These are phyloP conservation scores for Annulohypoxylon maeteangense DNA, from an alignment of 495 filamentous ascomycete species.

Conservation along the genomic window DNA sequence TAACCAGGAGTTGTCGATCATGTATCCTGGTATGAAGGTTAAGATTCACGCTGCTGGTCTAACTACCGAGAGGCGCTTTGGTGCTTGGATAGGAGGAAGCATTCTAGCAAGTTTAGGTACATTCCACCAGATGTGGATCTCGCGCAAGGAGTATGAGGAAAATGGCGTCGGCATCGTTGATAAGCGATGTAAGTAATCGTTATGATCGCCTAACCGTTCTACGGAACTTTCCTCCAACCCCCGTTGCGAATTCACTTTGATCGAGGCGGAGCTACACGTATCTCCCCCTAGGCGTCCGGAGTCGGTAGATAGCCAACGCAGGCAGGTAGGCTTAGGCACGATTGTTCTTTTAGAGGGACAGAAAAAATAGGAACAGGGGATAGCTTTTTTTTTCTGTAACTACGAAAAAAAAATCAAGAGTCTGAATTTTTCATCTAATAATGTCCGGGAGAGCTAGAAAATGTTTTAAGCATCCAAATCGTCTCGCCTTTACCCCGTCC, in stretches of 20 bases:
- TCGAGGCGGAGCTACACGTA: conserved; percentile 7
- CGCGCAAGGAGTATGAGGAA: conserved; percentile 83
- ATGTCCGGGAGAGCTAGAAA: neutral
- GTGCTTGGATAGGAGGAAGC: conserved; percentile 95
- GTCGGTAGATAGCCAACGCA: conserved; percentile 29
- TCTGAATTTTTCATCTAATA: neutral
- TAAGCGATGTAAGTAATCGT: conserved; percentile 76
- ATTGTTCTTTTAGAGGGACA: conserved; percentile 25
- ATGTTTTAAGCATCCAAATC: conserved; percentile 7
- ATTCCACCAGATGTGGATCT: conserved; percentile 99
- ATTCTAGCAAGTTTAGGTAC: conserved; percentile 95
- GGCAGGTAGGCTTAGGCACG: conserved; percentile 18
- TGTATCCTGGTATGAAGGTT: conserved; percentile 84
- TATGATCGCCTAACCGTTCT: neutral
- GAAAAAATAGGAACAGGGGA: conserved; percentile 13
- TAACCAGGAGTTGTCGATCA: conserved; percentile 78
- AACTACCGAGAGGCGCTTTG: conserved; percentile 86
- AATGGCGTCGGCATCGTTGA: conserved; percentile 76
- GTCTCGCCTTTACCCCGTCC: neutral
- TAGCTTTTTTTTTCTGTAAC: conserved; percentile 13
- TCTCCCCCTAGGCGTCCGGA: conserved; percentile 30
- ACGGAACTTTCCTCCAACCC: neutral
- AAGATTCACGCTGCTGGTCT: conserved; percentile 87
- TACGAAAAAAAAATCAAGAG: neutral
- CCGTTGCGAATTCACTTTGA: conserved; percentile 15